A percentile compares a stretch with the other conserved stretches of the same genome.
These are phyloP conservation scores for Nicotiana knightiana DNA, from an alignment of 257 asterid genomes.

Conservation along the genomic window DNA sequence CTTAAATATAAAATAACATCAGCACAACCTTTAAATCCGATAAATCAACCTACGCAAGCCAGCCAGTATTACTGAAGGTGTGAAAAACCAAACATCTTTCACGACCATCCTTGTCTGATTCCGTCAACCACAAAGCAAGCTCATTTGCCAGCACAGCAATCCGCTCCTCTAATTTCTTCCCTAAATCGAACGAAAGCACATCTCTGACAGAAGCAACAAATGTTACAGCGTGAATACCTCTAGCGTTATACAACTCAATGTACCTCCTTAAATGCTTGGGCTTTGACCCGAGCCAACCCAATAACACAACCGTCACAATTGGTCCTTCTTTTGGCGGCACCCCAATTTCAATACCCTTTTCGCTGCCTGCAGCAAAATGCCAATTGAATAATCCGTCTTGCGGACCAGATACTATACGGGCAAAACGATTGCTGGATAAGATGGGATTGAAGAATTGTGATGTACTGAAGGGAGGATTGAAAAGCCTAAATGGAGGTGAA, in stretches of 20 bases:
- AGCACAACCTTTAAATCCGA: conserved; percentile 8
- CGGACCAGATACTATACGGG: conserved; percentile 25
- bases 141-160: conserved; percentile 38
- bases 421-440: conserved; percentile 22
- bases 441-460: conserved; percentile 12
- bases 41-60: conserved; percentile 83
- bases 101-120: conserved; percentile 41
- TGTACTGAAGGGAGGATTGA: not conserved
- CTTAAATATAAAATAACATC: not conserved
- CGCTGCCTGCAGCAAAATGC: conserved; percentile 28
- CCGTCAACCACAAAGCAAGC: conserved; percentile 53
- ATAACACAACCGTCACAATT: conserved; percentile 63
- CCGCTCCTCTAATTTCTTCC: conserved; percentile 59
- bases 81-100: conserved; percentile 65
- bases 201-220: conserved; percentile 72
- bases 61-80: conserved; percentile 89
- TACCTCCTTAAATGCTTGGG: conserved; percentile 70
- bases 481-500: conserved; percentile 17
- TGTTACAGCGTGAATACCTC: conserved; percentile 61
- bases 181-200: conserved; percentile 67
- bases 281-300: conserved; percentile 89
- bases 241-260: conserved; percentile 52
- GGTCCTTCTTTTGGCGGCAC: conserved; percentile 26
- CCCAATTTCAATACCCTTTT: conserved; percentile 3
- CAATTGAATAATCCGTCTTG: conserved; percentile 28